Percentiles rank a stretch among this genome's conserved stretches.
These are phyloP conservation scores for Inonotus hispidus DNA, from an alignment of 1,284 basidiomycete species.

Conservation along the genomic window DNA sequence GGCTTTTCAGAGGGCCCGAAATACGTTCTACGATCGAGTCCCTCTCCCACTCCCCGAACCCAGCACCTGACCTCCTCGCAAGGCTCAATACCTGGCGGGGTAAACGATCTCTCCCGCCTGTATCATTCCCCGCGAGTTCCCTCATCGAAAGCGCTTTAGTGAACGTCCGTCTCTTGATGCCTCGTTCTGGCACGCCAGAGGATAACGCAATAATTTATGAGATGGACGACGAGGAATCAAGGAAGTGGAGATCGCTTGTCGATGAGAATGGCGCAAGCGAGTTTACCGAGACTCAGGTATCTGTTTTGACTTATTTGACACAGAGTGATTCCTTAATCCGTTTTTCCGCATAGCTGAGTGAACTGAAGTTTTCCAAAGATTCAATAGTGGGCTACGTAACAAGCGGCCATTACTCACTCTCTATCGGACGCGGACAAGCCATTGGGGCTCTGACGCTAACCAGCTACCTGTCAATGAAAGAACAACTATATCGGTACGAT, in stretches of 20 bases:
- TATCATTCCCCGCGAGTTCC: conserved; percentile 37
- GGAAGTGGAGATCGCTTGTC: conserved; percentile 37
- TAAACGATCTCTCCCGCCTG: conserved; percentile 43
- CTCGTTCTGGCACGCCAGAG: conserved; percentile 64
- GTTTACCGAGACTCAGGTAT: conserved; percentile 39
- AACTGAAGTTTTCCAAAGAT: conserved; percentile 19
- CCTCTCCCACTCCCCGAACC: conserved; percentile 37
- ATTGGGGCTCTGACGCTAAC: conserved; percentile 64
- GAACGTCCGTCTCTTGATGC: conserved; percentile 54
- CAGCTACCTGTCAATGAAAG: conserved; percentile 46
- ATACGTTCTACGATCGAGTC: conserved; percentile 40
- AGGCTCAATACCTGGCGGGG: conserved; percentile 55
- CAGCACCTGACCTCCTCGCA: conserved; percentile 39
- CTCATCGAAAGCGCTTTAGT: conserved; percentile 59
- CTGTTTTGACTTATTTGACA: neutral
- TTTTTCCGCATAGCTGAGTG: conserved; percentile 32
- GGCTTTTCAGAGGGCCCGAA: conserved; percentile 62
- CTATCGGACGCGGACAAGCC: conserved; percentile 67
- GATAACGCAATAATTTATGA: conserved; percentile 70
- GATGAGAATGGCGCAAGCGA: conserved; percentile 29
- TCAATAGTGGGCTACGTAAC: conserved; percentile 74
- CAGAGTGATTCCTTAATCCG: neutral
- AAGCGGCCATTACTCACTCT: conserved; percentile 74
- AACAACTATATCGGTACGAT: conserved; percentile 44
- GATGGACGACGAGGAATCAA: conserved; percentile 46